Base-by-base conservation (phyloP, 805 yeast genomes). In the Starmerella davenportii region DNA sequence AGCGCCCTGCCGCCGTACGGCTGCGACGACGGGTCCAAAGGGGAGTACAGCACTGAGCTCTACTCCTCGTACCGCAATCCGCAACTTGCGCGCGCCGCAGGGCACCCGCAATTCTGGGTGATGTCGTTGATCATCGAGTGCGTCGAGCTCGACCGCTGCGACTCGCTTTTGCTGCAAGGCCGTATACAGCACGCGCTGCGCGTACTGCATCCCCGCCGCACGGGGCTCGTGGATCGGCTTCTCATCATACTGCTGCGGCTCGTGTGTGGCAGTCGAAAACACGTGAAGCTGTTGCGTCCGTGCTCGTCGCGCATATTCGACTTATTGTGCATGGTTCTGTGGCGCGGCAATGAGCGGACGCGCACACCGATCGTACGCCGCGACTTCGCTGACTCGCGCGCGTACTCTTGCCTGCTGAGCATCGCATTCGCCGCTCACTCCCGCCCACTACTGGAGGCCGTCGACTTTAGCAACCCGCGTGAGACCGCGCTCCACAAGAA, bases 221-320 rank as follows among this genome's bases (percentile, higher is more conserved):
- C 40, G 21, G 35, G 50, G 48, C 32, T 21, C 4, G 23, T 4
- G 57, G 60, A 31, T 52, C 44, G 52, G 51, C 30, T 55, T 53
- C 35, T 50, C 43, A 23, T 38, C 38, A 33, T 52, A 46, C 13
- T 55, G 43, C 36, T 42, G 4, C 21, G 45, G n/a, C 39, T 39
- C 1, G 45, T 37, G 8, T n/a, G 18, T 5, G 24, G 15, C 18
- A 9, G 38, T 14, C 4, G 11, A n/a, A 13, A 28, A 5, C 11
- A 8, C 15, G 16, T 13, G 5, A 4, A 29, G 16, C 23, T 29
- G 32, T 21, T 16, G 17, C 14, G n/a, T 7, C 25, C 38, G 28
- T n/a, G 4, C 4, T 5, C 27, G 8, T 7, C 23, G 18, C 35
- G 18, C 13, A 29, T 29, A 7, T 29, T 29, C 19, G 32, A 29